Evolutionary conservation across 148 eudicot species (phyloP).

Genomic region (Oxyria digyna): DNA sequence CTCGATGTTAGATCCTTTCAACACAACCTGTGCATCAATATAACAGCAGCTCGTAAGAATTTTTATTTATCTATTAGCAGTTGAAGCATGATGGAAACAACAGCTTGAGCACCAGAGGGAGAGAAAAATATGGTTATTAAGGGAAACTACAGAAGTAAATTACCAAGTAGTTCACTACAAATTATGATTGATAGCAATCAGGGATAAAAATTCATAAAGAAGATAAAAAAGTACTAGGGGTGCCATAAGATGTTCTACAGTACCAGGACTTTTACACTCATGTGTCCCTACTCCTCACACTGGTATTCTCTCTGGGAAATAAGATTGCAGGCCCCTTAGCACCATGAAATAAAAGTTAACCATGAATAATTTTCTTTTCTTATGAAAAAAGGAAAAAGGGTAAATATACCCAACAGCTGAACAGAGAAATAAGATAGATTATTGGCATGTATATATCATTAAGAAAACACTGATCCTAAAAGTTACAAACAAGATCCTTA

Average conservation of each 20-base stretch:
- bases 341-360: not conserved
- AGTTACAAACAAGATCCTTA: not conserved
- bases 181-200: not conserved
- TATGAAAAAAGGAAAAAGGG: not conserved
- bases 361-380: not conserved
- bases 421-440: not conserved
- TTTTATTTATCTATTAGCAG: not conserved
- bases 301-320: not conserved
- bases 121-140: not conserved
- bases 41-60: conserved; percentile 4
- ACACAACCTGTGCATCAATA: conserved; percentile 52
- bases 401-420: not conserved
- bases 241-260: too few species aligned
- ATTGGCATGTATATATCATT: not conserved
- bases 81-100: not conserved
- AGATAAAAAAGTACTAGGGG: not conserved
- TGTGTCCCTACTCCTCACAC: not conserved
- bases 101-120: not conserved
- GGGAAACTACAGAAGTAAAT: not conserved
- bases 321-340: too few species aligned
- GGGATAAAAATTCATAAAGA: not conserved
- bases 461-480: not conserved
- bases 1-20: conserved; percentile 70
- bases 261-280: not conserved
- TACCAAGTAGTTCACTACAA: not conserved